phyloP scores from a whole-genome alignment of 495 filamentous ascomycete genomes.

The Cenococcum geophilum region DNA sequence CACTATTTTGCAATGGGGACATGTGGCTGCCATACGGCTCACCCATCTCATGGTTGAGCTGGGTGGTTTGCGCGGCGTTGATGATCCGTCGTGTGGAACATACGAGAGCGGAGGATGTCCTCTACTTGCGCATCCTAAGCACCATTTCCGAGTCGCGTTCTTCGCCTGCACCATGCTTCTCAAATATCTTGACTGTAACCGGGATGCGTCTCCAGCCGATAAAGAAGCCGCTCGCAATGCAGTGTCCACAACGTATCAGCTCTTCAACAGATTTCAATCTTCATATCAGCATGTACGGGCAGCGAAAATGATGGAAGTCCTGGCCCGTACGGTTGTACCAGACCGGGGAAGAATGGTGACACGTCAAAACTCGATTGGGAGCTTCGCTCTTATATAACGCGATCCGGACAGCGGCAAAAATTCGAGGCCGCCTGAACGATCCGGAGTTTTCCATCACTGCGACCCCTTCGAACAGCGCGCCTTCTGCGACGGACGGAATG shows the following conservation, averaged over 20 bases:
- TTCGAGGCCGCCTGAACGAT: conserved; percentile 2
- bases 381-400: conserved; percentile 9
- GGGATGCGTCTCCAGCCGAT: conserved; percentile 2
- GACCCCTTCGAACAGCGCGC: background rate
- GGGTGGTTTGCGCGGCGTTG: background rate
- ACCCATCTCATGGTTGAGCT: background rate
- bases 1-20: conserved; percentile 5
- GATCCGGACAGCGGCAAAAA: conserved; percentile 4
- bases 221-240: conserved; percentile 17
- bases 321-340: conserved; percentile 4
- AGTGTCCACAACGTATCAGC: conserved; percentile 7
- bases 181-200: conserved; percentile 18
- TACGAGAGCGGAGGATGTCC: background rate
- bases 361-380: conserved; percentile 5
- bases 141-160: conserved; percentile 10
- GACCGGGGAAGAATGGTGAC: conserved; percentile 1
- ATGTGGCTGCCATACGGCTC: conserved; percentile 2
- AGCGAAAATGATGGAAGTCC: conserved; percentile 6
- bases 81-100: background rate
- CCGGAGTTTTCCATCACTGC: background rate
- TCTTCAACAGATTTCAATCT: conserved; percentile 12
- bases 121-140: conserved; percentile 16
- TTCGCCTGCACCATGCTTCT: conserved; percentile 15
- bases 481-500: background rate
- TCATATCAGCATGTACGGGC: conserved; percentile 11